A percentile compares a stretch with the other conserved stretches of the same genome.
phyloP scores from a whole-genome alignment of 2,329 filamentous ascomycete species.

The Venturia effusa region DNA sequence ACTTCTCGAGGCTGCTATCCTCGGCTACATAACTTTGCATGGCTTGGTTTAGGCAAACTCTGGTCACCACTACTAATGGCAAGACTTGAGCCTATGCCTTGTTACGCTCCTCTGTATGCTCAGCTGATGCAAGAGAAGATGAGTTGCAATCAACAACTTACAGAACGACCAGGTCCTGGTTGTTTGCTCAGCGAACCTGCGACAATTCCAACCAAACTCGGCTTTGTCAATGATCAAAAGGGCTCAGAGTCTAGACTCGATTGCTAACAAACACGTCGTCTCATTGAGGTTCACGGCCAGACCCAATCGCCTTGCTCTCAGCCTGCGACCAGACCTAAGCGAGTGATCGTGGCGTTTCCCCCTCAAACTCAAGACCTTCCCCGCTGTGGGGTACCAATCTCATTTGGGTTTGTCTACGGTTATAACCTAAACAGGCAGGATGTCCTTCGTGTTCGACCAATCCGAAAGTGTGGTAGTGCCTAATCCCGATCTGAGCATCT shows the following conservation, averaged over 20 bases:
- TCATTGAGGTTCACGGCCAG: background rate
- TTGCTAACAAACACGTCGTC: background rate
- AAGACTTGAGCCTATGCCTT: background rate
- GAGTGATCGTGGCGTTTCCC: background rate
- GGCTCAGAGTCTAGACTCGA: background rate
- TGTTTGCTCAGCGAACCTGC: background rate
- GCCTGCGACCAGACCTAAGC: background rate
- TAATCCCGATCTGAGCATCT: background rate
- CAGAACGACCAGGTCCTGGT: background rate
- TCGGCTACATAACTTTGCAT: background rate
- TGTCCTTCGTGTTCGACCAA: background rate
- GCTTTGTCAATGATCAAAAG: background rate
- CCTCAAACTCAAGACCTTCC: background rate
- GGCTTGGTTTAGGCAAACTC: background rate
- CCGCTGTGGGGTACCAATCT: background rate
- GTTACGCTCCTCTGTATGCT: background rate
- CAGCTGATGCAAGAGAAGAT: background rate
- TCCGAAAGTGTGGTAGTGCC: background rate
- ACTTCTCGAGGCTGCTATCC: background rate
- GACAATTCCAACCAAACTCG: background rate
- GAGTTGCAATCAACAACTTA: background rate
- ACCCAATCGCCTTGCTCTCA: background rate
- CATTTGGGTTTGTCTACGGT: background rate
- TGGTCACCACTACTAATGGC: background rate
- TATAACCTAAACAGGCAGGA: background rate